Base-by-base conservation (phyloP, 495 filamentous ascomycete genomes). In the Bacidia rubella region DNA sequence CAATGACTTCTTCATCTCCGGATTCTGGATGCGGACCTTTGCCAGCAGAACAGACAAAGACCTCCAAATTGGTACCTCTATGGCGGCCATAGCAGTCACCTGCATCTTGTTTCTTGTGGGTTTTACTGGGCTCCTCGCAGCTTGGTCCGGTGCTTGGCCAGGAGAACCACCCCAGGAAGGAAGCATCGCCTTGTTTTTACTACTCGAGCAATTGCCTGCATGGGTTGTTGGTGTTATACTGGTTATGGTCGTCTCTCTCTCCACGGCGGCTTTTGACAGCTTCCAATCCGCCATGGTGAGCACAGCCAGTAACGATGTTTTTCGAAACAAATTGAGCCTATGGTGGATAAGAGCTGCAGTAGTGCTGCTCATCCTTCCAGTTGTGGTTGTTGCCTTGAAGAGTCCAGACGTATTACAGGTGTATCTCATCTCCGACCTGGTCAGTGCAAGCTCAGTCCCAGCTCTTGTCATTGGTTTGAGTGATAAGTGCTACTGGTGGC, bases 21-120 rank as follows among this genome's bases (percentile, higher is more conserved):
- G 76, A 54, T 86, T 83, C 68, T 88, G 84, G 84, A 77, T 87
- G 59, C 80, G 84, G 46, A 83, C 85, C n/a, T 88, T 88, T 61
- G 81, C 84, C 20, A 81, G 82, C 52, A 82, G 79, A 59, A 83
- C 83, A 0, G 85, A 88, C 67, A 79, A 70, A 53, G 85, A 87
- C 57, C 74, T 88, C n/a, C 77, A 74, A 69, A 70, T 85, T 49
- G 84, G 84, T 11, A 71, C 82, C 27, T 70, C 70, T n/a, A 66
- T 83, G 17, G 84, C 85, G 19, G 73, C 75, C 11, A 62, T 79
- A 7, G 74, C 67, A 46, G 73, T 82, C 29, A 71, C 82, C 35
- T 62, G 78, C 48, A 77, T 88, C 59, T 64, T 87, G 9, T 74
- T 76, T 2, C 69, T 88, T 7, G 79, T 88, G 17, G 80, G 85